These are phyloP conservation scores for Chaetomiaceae sp. DNA, from an alignment of 2,329 filamentous ascomycete genomes.

Conservation along the genomic window DNA sequence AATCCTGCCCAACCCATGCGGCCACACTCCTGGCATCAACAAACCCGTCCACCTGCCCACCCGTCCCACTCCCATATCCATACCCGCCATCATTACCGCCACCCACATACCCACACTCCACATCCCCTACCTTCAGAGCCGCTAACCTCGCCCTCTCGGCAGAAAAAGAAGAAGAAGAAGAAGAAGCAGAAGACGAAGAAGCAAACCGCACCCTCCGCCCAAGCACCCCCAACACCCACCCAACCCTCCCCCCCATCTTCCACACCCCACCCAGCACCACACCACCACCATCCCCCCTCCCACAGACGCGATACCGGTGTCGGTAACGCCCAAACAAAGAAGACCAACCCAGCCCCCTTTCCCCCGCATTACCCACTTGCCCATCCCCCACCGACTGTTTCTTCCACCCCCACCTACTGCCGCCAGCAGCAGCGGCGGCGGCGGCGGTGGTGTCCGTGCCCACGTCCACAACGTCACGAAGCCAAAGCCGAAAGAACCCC, in stretches of 20 bases:
- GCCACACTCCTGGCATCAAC: not conserved
- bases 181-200: too few relatives aligned
- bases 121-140: not conserved
- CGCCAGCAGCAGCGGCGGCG: too few relatives aligned
- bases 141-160: not conserved
- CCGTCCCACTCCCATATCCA: not conserved
- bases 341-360: too few relatives aligned
- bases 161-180: too few relatives aligned
- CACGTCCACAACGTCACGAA: too few relatives aligned
- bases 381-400: too few relatives aligned
- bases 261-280: not conserved
- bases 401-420: too few relatives aligned
- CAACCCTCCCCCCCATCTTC: not conserved
- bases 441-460: too few relatives aligned
- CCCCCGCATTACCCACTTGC: too few relatives aligned
- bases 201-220: constrained; percentile 13
- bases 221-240: not conserved
- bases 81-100: not conserved
- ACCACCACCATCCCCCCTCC: not conserved
- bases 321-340: too few relatives aligned
- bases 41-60: not conserved
- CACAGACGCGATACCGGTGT: too few relatives aligned
- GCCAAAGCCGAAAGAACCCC: too few relatives aligned
- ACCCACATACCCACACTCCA: not conserved
- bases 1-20: not conserved